Conservation (phyloP, 148 eudicot genomes). For the Cornus suecica region DNA sequence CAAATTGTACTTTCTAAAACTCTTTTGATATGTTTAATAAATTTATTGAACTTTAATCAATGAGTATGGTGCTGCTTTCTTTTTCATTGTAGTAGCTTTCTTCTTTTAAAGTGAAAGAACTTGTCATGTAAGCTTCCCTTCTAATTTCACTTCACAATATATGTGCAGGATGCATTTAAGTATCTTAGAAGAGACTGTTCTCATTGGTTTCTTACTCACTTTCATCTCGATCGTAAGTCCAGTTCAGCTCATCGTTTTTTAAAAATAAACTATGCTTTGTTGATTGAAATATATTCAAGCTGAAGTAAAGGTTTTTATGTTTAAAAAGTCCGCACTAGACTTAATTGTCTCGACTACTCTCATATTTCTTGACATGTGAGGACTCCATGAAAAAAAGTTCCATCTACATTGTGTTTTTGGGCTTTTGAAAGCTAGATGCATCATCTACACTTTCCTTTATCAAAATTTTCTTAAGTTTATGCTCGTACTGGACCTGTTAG, state of each 20-base stretch:
- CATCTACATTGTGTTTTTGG: neutral
- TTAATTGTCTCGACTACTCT: neutral
- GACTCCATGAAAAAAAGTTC: neutral
- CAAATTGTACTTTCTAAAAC: neutral
- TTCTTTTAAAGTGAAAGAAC: neutral
- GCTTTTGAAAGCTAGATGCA: too few species aligned
- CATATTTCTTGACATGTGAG: neutral
- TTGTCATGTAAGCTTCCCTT: neutral
- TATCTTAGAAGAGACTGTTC: slow-evolving; percentile 81
- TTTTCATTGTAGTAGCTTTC: neutral
- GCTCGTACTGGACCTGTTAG: neutral
- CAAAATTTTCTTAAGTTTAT: neutral
- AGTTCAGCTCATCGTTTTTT: neutral
- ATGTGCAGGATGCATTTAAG: slow-evolving; percentile 84
- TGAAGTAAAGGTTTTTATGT: neutral
- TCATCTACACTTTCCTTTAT: neutral
- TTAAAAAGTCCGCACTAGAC: neutral
- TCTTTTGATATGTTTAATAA: neutral
- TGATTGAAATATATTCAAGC: neutral
- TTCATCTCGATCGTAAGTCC: slow-evolving; percentile 89
- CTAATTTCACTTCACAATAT: slow-evolving; percentile 10
- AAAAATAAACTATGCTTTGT: neutral
- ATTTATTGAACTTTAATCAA: neutral
- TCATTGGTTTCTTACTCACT: slow-evolving; percentile 94
- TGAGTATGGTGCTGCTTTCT: neutral